phyloP scores from a whole-genome alignment of 2,329 filamentous ascomycete species.

The Xylaria sp. region DNA sequence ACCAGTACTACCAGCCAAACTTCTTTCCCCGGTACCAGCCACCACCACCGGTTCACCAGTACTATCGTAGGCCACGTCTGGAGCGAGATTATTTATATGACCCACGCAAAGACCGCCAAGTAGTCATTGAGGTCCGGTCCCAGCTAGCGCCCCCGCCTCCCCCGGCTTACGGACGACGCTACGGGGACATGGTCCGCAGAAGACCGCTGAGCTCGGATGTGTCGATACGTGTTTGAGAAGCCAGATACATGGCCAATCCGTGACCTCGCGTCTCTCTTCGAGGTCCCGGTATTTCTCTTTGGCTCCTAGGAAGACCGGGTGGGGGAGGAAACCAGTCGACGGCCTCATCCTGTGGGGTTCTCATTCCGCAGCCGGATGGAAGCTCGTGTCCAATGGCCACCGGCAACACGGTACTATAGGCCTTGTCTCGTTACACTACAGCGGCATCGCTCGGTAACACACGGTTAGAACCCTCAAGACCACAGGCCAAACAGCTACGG shows the following conservation, averaged over 20 bases:
- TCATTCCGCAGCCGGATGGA: not conserved
- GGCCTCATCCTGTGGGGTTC: not conserved
- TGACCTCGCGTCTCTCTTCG: not conserved
- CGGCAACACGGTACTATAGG: not conserved
- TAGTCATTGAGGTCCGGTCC: not conserved
- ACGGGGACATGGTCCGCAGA: not conserved
- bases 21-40: not conserved
- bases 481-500: not conserved
- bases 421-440: not conserved
- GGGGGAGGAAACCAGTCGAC: not conserved
- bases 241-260: not conserved
- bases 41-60: not conserved
- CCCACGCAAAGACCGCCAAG: not conserved
- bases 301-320: not conserved
- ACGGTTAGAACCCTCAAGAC: not conserved
- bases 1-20: not conserved
- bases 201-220: not conserved
- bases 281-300: not conserved
- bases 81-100: not conserved
- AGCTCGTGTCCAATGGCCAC: not conserved
- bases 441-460: not conserved
- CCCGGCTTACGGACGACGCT: too few species aligned
- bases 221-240: not conserved
- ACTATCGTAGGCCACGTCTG: not conserved
- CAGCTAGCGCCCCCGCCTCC: not conserved